Base-by-base conservation (phyloP, 352 stramenopile genomes). In the Sclerospora graminicola region DNA sequence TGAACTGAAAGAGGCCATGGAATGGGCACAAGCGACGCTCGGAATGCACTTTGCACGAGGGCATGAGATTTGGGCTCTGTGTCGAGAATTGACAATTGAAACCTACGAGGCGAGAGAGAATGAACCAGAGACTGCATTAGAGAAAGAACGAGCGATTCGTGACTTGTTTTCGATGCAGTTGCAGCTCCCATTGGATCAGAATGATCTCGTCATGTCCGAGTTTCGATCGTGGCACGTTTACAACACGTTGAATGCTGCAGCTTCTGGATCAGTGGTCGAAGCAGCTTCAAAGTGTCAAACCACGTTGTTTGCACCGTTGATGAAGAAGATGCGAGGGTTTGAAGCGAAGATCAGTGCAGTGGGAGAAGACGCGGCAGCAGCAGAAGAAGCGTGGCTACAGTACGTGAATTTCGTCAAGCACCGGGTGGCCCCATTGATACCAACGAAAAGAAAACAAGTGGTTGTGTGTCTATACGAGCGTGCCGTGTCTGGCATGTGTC, bases 191-290 rank as follows among this genome's bases (percentile, higher is more conserved):
- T 38, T 88, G 48, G 60, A 83, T 51, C 65, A 84, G 31, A 88
- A 88, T 43, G 76, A 88, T 45, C 41, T 84, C 1, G 63, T 57
- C 16, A 72, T 88, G 73, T 85, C 76, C 13, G 76, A 88, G 38
- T 85, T 83, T 28, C 70, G 76, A 16, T 69, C 72, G 4, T 88
- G 76, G 76, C 63, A 75, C 48, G 37, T 55, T 27, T 84, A 88
- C 66, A 84, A 85, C 35, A 63, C 56, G 2, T 45, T 77, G 1
- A 51, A 66, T 41, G 29, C 28, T 3, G 35, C 42, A 8, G 30
- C 21, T 40, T 39, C 53, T 3, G 44, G 52, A 0, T 30, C 16
- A 2, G 41, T 24, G 2, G 54, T 83, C 10, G 39, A 58, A 33
- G 41, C 54, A 11, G 63, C 70, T 2, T 60, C 60, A 1, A 37